phyloP scores from a whole-genome alignment of 208 protist species.

The Acanthamoeba divionensis region DNA sequence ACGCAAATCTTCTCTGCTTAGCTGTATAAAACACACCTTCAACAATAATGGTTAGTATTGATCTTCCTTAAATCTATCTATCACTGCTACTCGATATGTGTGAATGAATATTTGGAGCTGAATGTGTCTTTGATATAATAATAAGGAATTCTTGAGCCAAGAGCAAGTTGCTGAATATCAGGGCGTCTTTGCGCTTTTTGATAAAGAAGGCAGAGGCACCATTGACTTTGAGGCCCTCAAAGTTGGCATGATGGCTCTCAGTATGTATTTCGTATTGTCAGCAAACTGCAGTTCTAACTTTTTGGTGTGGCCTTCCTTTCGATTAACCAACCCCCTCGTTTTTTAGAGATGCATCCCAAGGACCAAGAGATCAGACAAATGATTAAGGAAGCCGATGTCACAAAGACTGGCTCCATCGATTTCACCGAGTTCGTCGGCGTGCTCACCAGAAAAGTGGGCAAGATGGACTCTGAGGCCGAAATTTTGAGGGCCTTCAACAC shows the following conservation, averaged over 20 bases:
- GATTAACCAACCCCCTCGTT: neutral
- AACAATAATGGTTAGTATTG: too few relatives aligned
- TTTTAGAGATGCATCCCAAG: conserved; percentile 12
- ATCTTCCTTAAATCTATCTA: too few relatives aligned
- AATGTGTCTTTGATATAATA: neutral
- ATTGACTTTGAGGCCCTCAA: conserved; percentile 20
- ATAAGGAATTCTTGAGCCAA: conserved; percentile 48
- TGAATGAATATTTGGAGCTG: too few relatives aligned
- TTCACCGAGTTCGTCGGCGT: neutral
- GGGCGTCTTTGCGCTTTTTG: conserved; percentile 24
- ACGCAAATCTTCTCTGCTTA: too few relatives aligned
- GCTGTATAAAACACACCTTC: too few relatives aligned
- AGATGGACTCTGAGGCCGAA: conserved; percentile 15
- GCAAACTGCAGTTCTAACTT: neutral
- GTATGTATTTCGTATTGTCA: neutral
- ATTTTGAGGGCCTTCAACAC: conserved; percentile 7
- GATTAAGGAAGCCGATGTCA: conserved; percentile 4
- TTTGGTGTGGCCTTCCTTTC: neutral
- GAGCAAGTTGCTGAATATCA: conserved; percentile 29
- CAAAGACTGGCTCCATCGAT: neutral
- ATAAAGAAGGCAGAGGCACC: neutral
- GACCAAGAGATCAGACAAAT: neutral
- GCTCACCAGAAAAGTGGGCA: neutral
- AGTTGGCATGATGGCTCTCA: conserved; percentile 12
- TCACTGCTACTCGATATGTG: too few relatives aligned